These are phyloP conservation scores for Breynia disticha DNA, from an alignment of 441 rosid genomes.

Conservation along the genomic window DNA sequence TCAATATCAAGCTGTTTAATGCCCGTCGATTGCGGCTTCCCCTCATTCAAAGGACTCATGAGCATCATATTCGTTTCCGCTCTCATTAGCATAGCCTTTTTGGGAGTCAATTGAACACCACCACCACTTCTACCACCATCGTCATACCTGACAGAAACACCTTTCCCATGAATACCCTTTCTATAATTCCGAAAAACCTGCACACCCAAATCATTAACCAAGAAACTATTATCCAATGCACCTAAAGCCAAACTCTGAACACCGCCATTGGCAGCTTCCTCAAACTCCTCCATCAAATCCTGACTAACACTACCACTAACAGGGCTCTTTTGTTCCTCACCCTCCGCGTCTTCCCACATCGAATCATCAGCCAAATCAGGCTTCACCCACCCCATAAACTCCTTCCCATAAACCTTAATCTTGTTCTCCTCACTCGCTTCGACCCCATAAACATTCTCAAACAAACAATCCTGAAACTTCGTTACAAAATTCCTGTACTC, in stretches of 20 bases:
- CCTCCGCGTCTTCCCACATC: conserved; percentile 94
- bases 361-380: conserved; percentile 93
- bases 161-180: conserved; percentile 90
- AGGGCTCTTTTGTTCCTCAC: conserved; percentile 43
- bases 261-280: conserved; percentile 77
- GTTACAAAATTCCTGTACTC: conserved; percentile 40
- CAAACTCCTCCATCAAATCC: conserved; percentile 73
- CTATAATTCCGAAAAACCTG: conserved; percentile 82
- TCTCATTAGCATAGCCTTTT: conserved; percentile 83
- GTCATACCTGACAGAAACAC: conserved; percentile 63
- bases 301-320: conserved; percentile 29
- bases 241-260: conserved; percentile 94
- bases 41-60: conserved; percentile 75
- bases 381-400: conserved; percentile 81
- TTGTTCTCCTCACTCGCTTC: conserved; percentile 72
- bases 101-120: conserved; percentile 45
- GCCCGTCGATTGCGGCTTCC: conserved; percentile 57
- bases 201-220: conserved; percentile 78
- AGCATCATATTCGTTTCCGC: conserved; percentile 94
- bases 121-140: conserved; percentile 18
- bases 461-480: conserved; percentile 60
- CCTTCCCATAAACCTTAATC: conserved; percentile 75
- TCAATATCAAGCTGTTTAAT: conserved; percentile 91
- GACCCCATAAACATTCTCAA: conserved; percentile 72
- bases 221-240: conserved; percentile 85